These are phyloP conservation scores for Aspergillus caelatus DNA, from an alignment of 2,329 filamentous ascomycete species.

Conservation along the genomic window DNA sequence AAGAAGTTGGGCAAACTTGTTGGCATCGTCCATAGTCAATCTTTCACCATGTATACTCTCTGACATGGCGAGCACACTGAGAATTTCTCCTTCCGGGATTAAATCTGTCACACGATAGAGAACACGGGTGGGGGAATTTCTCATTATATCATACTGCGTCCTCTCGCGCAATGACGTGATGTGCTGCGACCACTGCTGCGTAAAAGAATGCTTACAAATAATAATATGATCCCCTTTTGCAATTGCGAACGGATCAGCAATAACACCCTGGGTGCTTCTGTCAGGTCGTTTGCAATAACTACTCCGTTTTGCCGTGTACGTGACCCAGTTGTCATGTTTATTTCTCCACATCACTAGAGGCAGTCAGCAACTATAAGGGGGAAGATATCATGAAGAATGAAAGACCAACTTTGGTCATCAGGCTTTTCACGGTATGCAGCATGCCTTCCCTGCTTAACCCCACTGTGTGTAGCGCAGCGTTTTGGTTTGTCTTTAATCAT, in stretches of 20 bases:
- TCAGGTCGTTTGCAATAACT: background rate
- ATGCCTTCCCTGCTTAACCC: no score
- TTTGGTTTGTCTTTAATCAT: no score
- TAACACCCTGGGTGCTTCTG: background rate
- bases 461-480: no score
- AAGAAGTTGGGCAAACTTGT: background rate
- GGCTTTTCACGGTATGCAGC: no score
- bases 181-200: background rate
- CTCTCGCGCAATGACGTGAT: no score
- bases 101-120: no score
- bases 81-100: no score
- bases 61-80: background rate
- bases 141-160: no score
- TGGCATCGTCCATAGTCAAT: background rate
- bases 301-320: background rate
- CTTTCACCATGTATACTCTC: background rate
- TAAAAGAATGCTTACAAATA: background rate
- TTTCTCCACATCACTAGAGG: background rate
- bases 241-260: background rate
- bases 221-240: background rate
- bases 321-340: background rate
- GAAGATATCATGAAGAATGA: background rate
- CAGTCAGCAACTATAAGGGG: background rate
- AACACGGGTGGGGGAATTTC: no score
- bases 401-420: background rate